Conservation (phyloP, 345 rosid species). For the Gossypium arboreum region DNA sequence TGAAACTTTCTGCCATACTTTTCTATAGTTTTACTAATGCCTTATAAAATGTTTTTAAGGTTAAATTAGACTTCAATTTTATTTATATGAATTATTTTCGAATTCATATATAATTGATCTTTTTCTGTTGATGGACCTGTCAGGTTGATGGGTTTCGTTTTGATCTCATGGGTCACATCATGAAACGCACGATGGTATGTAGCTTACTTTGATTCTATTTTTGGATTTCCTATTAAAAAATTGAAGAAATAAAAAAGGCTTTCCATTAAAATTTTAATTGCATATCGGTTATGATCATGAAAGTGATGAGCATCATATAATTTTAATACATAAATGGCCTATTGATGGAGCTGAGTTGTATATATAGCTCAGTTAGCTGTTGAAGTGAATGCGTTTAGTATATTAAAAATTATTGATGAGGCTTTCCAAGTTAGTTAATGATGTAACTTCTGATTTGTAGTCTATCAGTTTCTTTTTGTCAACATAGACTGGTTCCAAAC, state of each 20-base stretch:
- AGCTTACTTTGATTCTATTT: conserved; percentile 14
- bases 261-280: background rate
- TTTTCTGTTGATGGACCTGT: conserved; percentile 22
- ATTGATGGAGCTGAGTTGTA: background rate
- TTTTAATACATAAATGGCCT: conserved; percentile 6
- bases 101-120: conserved; percentile 7
- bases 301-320: background rate
- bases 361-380: background rate
- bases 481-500: background rate
- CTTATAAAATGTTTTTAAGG: background rate
- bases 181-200: conserved; percentile 84
- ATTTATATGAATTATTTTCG: background rate
- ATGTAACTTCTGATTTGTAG: background rate
- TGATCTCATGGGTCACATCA: conserved; percentile 97
- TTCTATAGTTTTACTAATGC: background rate
- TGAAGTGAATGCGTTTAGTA: background rate
- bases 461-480: background rate
- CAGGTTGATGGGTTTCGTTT: conserved; percentile 97
- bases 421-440: background rate
- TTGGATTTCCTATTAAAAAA: background rate
- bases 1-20: conserved; percentile 1
- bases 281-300: background rate
- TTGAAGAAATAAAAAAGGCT: background rate
- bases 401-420: background rate
- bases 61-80: conserved; percentile 2